Evolutionary conservation across 2,329 filamentous ascomycete species (phyloP).

Genomic region (Hypoxylon sp.): DNA sequence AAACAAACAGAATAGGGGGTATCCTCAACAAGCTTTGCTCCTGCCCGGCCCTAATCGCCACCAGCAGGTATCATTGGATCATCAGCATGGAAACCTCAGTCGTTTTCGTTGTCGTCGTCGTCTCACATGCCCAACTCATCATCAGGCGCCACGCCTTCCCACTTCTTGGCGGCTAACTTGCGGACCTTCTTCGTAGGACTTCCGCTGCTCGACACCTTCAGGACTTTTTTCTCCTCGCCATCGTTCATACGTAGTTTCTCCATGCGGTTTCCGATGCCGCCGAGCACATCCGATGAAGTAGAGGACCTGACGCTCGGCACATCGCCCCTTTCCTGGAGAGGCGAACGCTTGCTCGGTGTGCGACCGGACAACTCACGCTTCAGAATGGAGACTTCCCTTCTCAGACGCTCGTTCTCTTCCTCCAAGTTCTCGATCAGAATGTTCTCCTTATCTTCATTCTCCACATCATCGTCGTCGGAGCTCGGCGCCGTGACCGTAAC

Average conservation of each 20-base stretch:
- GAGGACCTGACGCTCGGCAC: slow-evolving; percentile 44
- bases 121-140: slow-evolving; percentile 60
- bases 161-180: slow-evolving; percentile 64
- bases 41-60: slow-evolving; percentile 5
- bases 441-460: slow-evolving; percentile 73
- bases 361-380: slow-evolving; percentile 75
- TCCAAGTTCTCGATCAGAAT: slow-evolving; percentile 75
- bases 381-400: slow-evolving; percentile 74
- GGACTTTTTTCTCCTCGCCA: slow-evolving; percentile 34
- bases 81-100: background rate
- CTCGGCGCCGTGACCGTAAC: slow-evolving; percentile 55
- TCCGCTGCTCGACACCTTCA: slow-evolving; percentile 53
- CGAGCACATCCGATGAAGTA: slow-evolving; percentile 43
- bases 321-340: slow-evolving; percentile 69
- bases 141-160: slow-evolving; percentile 59
- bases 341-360: slow-evolving; percentile 74
- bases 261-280: slow-evolving; percentile 63
- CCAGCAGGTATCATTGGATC: slow-evolving; percentile 1
- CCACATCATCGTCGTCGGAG: slow-evolving; percentile 63
- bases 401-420: slow-evolving; percentile 78
- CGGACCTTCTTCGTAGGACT: slow-evolving; percentile 69
- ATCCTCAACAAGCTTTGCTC: slow-evolving; percentile 29
- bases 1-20: slow-evolving; percentile 27
- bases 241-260: slow-evolving; percentile 65
- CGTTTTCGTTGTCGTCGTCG: slow-evolving; percentile 2